Evolutionary conservation across 257 asterid species (phyloP).

Genomic region (Cordia subcordata): DNA sequence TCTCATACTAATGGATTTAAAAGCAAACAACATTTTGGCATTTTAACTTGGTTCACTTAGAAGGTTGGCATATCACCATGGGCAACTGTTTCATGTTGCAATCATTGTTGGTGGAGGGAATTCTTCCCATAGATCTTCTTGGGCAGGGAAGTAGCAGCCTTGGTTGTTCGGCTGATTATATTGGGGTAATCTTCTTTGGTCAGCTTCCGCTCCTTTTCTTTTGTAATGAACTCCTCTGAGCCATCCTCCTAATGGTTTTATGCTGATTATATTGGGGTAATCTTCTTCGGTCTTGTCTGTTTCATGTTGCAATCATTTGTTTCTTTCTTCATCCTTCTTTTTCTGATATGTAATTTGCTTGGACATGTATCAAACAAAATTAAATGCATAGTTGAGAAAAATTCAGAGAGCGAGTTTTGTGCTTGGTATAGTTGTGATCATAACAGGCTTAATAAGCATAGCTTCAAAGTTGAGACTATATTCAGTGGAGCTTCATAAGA

Average conservation of each 20-base stretch:
- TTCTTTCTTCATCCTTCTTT: background rate
- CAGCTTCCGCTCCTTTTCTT: background rate
- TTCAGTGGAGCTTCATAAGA: too few relatives aligned
- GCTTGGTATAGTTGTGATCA: too few relatives aligned
- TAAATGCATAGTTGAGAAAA: too few relatives aligned
- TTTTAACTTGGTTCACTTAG: background rate
- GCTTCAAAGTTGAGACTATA: too few relatives aligned
- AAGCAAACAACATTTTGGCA: too few relatives aligned
- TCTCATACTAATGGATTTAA: too few relatives aligned
- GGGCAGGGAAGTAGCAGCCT: constrained; percentile 91
- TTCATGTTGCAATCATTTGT: background rate
- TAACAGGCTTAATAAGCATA: too few relatives aligned
- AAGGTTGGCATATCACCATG: background rate
- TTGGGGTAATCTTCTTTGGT: constrained; percentile 54
- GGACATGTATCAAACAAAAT: too few relatives aligned
- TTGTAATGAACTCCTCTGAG: background rate
- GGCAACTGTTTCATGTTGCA: constrained; percentile 54
- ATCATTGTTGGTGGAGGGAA: constrained; percentile 93
- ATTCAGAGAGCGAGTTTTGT: too few relatives aligned
- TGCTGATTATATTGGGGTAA: background rate
- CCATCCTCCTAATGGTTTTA: background rate
- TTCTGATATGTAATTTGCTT: too few relatives aligned
- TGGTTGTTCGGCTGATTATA: constrained; percentile 95
- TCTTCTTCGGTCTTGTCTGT: background rate
- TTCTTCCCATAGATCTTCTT: constrained; percentile 82